These are phyloP conservation scores for Discostella stelligera DNA, from an alignment of 352 stramenopile genomes.

Conservation along the genomic window DNA sequence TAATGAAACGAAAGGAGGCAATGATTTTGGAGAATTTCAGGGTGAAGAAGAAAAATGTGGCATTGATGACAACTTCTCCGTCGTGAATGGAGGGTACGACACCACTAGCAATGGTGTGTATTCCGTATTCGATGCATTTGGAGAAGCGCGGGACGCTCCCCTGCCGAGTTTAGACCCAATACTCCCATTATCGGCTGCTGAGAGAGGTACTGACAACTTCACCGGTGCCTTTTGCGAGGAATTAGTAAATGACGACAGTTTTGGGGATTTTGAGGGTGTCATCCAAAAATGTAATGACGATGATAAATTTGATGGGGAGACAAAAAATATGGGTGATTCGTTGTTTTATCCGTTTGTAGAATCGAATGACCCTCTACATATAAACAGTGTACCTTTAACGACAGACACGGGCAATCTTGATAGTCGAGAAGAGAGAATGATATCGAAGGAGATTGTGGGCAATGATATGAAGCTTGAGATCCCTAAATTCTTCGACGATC, in stretches of 20 bases:
- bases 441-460: not conserved
- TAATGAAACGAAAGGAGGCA: conserved; percentile 3
- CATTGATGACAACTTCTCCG: too few relatives aligned
- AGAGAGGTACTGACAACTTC: not conserved
- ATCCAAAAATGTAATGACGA: not conserved
- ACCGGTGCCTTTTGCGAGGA: conserved; percentile 2
- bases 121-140: conserved; percentile 38
- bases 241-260: not conserved
- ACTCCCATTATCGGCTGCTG: not conserved
- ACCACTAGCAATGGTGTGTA: not conserved
- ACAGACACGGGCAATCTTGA: not conserved
- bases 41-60: not conserved
- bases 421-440: not conserved
- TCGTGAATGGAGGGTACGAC: conserved; percentile 1
- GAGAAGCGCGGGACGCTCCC: conserved; percentile 33
- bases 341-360: not conserved
- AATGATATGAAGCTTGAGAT: too few relatives aligned
- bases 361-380: not conserved
- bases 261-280: conserved; percentile 18
- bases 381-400: not conserved
- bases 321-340: not conserved
- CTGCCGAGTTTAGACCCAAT: conserved; percentile 36
- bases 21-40: conserved; percentile 21
- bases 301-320: not conserved
- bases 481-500: too few relatives aligned